These are phyloP conservation scores for Cucurbita ficifolia DNA, from an alignment of 306 rosid species.

Conservation along the genomic window DNA sequence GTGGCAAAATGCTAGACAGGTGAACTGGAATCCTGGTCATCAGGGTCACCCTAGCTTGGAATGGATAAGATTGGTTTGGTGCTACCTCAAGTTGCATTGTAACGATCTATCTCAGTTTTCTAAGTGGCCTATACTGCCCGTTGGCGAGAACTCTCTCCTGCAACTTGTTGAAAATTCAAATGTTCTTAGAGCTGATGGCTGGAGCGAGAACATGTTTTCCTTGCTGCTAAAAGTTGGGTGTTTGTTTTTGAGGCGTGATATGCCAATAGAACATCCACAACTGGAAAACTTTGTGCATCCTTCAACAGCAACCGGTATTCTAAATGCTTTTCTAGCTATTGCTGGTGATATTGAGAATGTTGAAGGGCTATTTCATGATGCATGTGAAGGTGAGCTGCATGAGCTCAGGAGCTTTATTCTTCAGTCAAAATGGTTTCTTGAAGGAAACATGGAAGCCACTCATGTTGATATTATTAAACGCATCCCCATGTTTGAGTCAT, in stretches of 20 bases:
- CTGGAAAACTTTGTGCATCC: constrained; percentile 65
- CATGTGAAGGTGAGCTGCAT: constrained; percentile 83
- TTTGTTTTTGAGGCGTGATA: constrained; percentile 54
- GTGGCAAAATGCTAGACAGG: constrained; percentile 78
- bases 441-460: constrained; percentile 44
- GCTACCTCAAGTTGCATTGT: constrained; percentile 66
- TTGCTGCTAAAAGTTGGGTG: constrained; percentile 77
- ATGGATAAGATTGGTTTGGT: constrained; percentile 87
- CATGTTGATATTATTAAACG: constrained; percentile 54
- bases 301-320: constrained; percentile 59
- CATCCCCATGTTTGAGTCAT: constrained; percentile 83
- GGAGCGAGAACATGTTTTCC: constrained; percentile 95
- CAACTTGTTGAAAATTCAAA: constrained; percentile 56
- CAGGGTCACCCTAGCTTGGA: constrained; percentile 86
- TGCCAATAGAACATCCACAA: constrained; percentile 72
- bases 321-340: constrained; percentile 64
- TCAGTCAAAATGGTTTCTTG: constrained; percentile 90
- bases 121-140: constrained; percentile 91
- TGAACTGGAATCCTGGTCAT: constrained; percentile 70
- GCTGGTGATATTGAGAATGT: constrained; percentile 56
- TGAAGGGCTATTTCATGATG: constrained; percentile 50
- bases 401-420: constrained; percentile 89
- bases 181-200: constrained; percentile 79
- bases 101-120: constrained; percentile 66
- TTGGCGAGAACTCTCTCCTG: constrained; percentile 50